Evolutionary conservation across 768 basidiomycete genomes (phyloP), one percentile per base, ranked within the genome.

Genomic region (Tremella yokohamensis): DNA sequence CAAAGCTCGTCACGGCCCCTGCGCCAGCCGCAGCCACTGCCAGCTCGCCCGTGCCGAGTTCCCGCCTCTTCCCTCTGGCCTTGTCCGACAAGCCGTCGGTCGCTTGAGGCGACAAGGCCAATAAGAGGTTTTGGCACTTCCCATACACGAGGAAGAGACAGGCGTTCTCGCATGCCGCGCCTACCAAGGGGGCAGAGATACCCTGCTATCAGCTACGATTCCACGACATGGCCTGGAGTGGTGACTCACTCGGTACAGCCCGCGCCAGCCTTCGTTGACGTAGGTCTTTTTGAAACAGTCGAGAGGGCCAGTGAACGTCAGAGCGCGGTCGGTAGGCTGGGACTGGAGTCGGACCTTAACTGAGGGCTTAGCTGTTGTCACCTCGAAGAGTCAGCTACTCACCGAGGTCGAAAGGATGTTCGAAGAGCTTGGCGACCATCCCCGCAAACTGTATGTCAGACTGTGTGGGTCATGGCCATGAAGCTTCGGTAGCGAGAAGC

Each of bases 111-210:
- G 53, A 22, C 18, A 19, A 45, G 38, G 26, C 58, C 11, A 74
- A 61, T 20, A 80, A 74, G 19, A 74, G 56, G 38, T 75, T 68
- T 58, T 79, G 79, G 85, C 80, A 64, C 56, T 89, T 84, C 53
- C 84, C 84, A 74, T 97, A 97, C 3, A 88, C 82, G 49, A 94
- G 78, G 78, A 98, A 98, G 29, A 97, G 79, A 1, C 84, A 80
- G 1, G 90, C 92, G 60, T 93, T 96, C 75, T 97, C 93, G 0
- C 84, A 84, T 84, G 93, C 93, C 19, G 94, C 89, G 6, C 92
- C 94, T 0, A 87, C 84, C 22, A 97, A 81, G 0, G 94, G 94
- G 26, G 89, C 90, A 11, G 92, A 90, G 3, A 97, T 78, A 11
- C 94, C 93, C 92, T 91, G 63, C 1, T 40, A n/a, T 24, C 37